Base-by-base conservation (phyloP, 169 alveolate genomes). In the Eimeria zaria region DNA sequence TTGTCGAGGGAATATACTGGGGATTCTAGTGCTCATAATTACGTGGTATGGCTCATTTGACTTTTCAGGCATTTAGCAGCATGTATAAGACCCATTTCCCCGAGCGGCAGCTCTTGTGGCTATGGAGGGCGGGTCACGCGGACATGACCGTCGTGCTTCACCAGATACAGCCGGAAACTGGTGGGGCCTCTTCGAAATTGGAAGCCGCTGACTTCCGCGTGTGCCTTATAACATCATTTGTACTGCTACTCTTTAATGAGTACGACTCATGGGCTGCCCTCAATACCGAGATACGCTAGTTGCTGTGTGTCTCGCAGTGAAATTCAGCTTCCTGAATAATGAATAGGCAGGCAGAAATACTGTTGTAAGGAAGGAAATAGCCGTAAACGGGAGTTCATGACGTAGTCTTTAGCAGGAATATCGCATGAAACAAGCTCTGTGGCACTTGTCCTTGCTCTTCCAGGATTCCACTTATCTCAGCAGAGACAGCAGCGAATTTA, bases 51-150 rank as follows among this genome's bases (percentile, higher is more conserved):
- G 92, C 39, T 51, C 33, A 24, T 36, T 51, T 41, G 46, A 44
- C 48, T 87, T 2, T 41, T 11, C 71, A 87, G 94, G 94, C 94
- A 30, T 87, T 87, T 41, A 46, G 94, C 67, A 60, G 83, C 11
- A 87, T 87, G 94, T 87, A 87, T 83, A 87, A 44, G n/a, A 55
- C 94, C 14, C 94, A 87, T 30, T 87, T 87, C 16, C 94, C 94
- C 5, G 94, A 87, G 62, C 60, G 94, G 62, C 71, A 87, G 83
- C 94, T 87, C 41, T 44, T 24, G 20, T 87, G 94, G 94, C 83
- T 87, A 60, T 87, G 94, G 94, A 58, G 36, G 64, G 94, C 94
- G 1, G 94, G 94, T 7, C 83, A 87, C 53, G 94, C 94, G 64
- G 78, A 64, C 64, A 87, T 87, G 94, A 41, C 94, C 18, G 64